phyloP scores from a whole-genome alignment of 805 yeast species.

The Groenewaldozyma tartarivorans region DNA sequence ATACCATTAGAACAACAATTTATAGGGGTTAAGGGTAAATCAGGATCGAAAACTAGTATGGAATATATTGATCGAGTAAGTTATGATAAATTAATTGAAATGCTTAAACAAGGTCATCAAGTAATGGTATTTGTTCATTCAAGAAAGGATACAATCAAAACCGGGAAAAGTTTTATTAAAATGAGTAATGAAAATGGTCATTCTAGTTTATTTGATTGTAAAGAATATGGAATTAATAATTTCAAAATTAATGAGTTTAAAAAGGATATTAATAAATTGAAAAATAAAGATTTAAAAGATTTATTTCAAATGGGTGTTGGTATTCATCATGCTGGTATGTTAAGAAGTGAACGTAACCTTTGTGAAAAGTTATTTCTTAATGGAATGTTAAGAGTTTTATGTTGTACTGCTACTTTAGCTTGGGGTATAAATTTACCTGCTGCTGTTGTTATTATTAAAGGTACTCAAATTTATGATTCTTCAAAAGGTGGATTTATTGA shows the following conservation, averaged over 20 bases:
- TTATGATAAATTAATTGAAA: constrained; percentile 64
- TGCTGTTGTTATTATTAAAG: constrained; percentile 92
- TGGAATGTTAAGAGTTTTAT: constrained; percentile 81
- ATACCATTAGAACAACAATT: constrained; percentile 85
- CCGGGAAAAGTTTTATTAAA: constrained; percentile 62
- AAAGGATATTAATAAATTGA: constrained; percentile 53
- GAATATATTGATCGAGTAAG: constrained; percentile 68
- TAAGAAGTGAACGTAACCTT: constrained; percentile 78
- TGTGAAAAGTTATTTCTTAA: constrained; percentile 78
- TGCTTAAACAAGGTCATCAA: constrained; percentile 64
- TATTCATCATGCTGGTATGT: constrained; percentile 95
- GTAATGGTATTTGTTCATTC: constrained; percentile 97
- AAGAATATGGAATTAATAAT: constrained; percentile 25
- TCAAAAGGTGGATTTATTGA: constrained; percentile 92
- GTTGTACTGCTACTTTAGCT: constrained; percentile 96
- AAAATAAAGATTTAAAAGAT: constrained; percentile 73
- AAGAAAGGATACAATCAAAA: constrained; percentile 81
- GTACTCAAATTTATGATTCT: constrained; percentile 92
- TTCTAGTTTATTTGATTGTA: constrained; percentile 42
- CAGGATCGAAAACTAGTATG: constrained; percentile 59
- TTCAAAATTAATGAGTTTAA: constrained; percentile 10
- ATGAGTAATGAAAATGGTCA: constrained; percentile 44
- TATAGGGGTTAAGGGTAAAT: constrained; percentile 77
- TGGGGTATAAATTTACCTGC: constrained; percentile 99
- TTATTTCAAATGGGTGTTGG: constrained; percentile 79